These are phyloP conservation scores for Mallotus japonicus DNA, from an alignment of 441 rosid species.

Conservation along the genomic window DNA sequence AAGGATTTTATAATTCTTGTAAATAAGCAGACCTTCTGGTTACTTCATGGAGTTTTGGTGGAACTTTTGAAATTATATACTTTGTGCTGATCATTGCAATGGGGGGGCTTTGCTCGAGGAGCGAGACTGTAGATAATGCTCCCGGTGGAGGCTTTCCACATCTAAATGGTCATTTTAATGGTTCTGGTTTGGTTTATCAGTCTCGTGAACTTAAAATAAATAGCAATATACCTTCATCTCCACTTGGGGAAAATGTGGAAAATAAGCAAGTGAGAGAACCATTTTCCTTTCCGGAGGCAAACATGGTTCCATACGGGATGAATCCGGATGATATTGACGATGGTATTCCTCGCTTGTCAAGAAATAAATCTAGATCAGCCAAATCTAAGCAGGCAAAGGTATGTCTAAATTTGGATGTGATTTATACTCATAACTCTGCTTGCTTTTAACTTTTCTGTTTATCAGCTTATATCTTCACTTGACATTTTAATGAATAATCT, in stretches of 20 bases:
- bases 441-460: not conserved
- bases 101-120: slow-evolving; percentile 99
- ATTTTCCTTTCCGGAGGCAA: slow-evolving; percentile 49
- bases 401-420: slow-evolving; percentile 2
- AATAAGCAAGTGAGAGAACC: slow-evolving; percentile 49
- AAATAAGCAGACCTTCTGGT: slow-evolving; percentile 23
- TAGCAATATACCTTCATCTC: slow-evolving; percentile 40
- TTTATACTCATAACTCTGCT: not conserved
- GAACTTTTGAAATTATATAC: slow-evolving; percentile 24
- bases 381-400: slow-evolving; percentile 89
- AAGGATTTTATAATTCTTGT: slow-evolving; percentile 22
- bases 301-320: slow-evolving; percentile 36
- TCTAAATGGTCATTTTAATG: slow-evolving; percentile 57
- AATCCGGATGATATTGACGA: slow-evolving; percentile 56
- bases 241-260: slow-evolving; percentile 41
- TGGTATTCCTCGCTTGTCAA: slow-evolving; percentile 73
- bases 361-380: slow-evolving; percentile 72
- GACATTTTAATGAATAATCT: slow-evolving; percentile 6
- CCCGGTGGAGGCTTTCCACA: slow-evolving; percentile 78
- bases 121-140: slow-evolving; percentile 87
- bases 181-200: slow-evolving; percentile 42
- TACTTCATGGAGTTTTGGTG: slow-evolving; percentile 36
- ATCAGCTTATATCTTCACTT: not conserved
- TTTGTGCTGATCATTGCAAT: slow-evolving; percentile 37
- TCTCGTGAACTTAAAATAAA: slow-evolving; percentile 48